A percentile compares a stretch with the other conserved stretches of the same genome.
These are phyloP conservation scores for Chondrostereum purpureum DNA, from an alignment of 1,284 basidiomycete species.

Conservation along the genomic window DNA sequence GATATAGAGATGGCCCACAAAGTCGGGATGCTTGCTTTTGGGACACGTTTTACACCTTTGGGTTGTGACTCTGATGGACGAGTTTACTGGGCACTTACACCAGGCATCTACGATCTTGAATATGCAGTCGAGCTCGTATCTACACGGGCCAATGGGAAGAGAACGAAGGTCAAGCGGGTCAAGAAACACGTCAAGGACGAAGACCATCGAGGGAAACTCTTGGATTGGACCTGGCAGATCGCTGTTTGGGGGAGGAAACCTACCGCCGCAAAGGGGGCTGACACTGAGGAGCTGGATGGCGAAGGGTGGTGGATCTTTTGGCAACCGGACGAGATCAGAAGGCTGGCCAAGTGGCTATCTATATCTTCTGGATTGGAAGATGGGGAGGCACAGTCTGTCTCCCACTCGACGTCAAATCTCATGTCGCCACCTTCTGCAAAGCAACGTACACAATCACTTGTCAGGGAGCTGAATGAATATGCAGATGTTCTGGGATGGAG, in stretches of 20 bases:
- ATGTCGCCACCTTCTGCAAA: constrained; percentile 19
- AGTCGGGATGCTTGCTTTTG: constrained; percentile 28
- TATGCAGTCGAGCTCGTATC: constrained; percentile 36
- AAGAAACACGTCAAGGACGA: constrained; percentile 29
- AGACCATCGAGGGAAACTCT: constrained; percentile 36
- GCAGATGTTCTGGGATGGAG: constrained; percentile 44
- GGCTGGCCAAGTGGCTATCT: constrained; percentile 60
- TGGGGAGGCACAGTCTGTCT: not conserved
- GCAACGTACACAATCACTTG: constrained; percentile 31
- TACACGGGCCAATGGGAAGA: constrained; percentile 11
- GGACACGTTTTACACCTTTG: constrained; percentile 38
- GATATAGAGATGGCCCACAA: constrained; percentile 35
- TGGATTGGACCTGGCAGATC: constrained; percentile 68
- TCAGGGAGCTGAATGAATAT: constrained; percentile 42
- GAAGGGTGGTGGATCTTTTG: constrained; percentile 70
- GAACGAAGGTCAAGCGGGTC: constrained; percentile 15
- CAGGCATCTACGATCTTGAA: constrained; percentile 40
- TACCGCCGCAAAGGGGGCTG: constrained; percentile 16
- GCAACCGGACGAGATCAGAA: constrained; percentile 55
- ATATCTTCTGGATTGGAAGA: constrained; percentile 39
- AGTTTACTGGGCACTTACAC: constrained; percentile 47
- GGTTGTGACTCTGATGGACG: constrained; percentile 48
- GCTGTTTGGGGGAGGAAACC: constrained; percentile 61
- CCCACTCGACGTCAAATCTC: constrained; percentile 5
- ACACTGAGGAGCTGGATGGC: constrained; percentile 29